phyloP scores from a whole-genome alignment of 768 basidiomycete genomes.

The Mycena indigotica region DNA sequence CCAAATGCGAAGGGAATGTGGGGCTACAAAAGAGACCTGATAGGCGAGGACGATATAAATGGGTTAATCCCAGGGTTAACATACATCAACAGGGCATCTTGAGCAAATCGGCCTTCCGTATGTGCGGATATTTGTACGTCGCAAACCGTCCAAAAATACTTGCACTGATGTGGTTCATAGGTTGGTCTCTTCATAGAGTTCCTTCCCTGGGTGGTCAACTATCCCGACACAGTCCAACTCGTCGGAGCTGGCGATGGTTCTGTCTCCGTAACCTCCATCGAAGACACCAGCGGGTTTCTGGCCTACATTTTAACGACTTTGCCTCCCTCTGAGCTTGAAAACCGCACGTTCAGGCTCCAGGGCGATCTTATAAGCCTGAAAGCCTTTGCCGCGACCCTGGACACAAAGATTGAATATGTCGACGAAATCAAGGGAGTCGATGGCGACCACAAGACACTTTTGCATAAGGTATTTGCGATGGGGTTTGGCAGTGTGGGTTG shows the following conservation, averaged over 20 bases:
- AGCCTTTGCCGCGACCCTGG: not conserved
- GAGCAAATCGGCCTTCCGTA: constrained; percentile 34
- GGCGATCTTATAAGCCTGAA: not conserved
- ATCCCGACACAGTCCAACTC: not conserved
- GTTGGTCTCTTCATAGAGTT: too few species aligned
- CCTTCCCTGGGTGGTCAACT: not conserved
- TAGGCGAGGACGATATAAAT: too few species aligned
- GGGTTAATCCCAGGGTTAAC: too few species aligned
- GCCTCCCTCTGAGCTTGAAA: not conserved
- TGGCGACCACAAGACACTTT: not conserved
- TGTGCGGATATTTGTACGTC: constrained; percentile 34
- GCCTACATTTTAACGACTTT: not conserved
- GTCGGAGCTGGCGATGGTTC: not conserved
- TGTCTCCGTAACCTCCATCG: not conserved
- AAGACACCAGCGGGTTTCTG: not conserved
- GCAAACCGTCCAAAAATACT: too few species aligned
- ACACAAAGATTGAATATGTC: not conserved
- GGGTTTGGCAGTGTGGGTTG: not conserved
- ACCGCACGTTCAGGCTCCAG: not conserved
- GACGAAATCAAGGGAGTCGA: not conserved
- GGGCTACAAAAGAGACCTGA: constrained; percentile 28
- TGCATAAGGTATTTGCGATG: not conserved
- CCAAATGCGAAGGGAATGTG: constrained; percentile 26
- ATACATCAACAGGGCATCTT: constrained; percentile 30
- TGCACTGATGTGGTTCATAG: too few species aligned